A percentile compares a stretch with the other conserved stretches of the same genome.
Evolutionary conservation across 352 stramenopile genomes (phyloP).

Genomic region (Globisporangium spinosum): DNA sequence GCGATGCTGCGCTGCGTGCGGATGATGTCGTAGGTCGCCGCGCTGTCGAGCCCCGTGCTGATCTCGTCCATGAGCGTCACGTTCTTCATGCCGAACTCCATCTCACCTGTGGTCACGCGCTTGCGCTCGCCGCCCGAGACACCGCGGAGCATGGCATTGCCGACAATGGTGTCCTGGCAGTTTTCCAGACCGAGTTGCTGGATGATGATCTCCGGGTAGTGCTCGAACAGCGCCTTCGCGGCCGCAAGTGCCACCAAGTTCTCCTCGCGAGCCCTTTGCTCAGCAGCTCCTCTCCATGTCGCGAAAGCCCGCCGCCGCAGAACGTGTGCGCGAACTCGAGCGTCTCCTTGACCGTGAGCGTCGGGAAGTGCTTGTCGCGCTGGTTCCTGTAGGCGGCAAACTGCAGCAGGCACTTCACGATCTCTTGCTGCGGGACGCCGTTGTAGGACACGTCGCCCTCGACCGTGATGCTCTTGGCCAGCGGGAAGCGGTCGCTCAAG

Average conservation of each 20-base stretch:
- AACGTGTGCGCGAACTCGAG: conserved; percentile 42
- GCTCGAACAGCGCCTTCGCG: conserved; percentile 2
- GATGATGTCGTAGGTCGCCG: conserved; percentile 90
- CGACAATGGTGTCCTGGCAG: conserved; percentile 44
- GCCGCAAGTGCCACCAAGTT: too few species aligned
- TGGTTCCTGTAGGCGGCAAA: conserved; percentile 44
- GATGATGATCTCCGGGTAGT: conserved; percentile 33
- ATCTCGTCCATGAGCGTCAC: conserved; percentile 90
- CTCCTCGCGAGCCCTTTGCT: too few species aligned
- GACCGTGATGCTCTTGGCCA: background rate
- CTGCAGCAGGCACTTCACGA: conserved; percentile 27
- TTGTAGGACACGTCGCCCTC: conserved; percentile 21
- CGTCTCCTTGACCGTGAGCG: conserved; percentile 49
- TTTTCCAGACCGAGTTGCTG: conserved; percentile 27
- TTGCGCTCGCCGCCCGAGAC: conserved; percentile 66
- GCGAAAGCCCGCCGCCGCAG: conserved; percentile 20
- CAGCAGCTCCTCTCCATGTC: too few species aligned
- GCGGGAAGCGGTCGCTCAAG: conserved; percentile 18
- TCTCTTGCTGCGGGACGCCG: background rate
- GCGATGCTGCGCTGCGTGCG: conserved; percentile 47
- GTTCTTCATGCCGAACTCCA: conserved; percentile 70
- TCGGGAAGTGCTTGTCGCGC: conserved; percentile 44
- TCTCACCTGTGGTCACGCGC: conserved; percentile 74
- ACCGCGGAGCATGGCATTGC: conserved; percentile 46
- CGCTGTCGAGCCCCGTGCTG: conserved; percentile 88